Conservation (phyloP, 495 filamentous ascomycete genomes). For the Mytilinidion resinicola region DNA sequence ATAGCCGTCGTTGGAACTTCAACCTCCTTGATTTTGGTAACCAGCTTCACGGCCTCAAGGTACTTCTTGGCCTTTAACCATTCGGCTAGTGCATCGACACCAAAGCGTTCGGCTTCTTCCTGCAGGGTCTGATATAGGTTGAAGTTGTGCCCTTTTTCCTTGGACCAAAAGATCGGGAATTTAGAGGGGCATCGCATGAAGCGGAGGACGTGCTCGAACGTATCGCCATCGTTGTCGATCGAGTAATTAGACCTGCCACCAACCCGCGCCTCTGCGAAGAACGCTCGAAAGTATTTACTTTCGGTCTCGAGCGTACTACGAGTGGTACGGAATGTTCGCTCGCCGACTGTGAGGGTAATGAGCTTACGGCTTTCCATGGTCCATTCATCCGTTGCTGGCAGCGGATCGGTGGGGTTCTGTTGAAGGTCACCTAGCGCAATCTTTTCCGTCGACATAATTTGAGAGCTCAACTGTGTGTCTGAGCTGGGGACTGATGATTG, state of each 20-base stretch:
- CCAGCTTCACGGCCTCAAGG: too few relatives aligned
- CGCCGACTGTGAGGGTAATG: conserved; percentile 1
- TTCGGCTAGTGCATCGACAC: conserved; percentile 24
- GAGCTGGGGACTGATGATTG: too few relatives aligned
- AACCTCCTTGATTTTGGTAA: too few relatives aligned
- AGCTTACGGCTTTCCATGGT: not conserved
- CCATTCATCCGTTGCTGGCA: too few relatives aligned
- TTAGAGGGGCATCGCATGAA: conserved; percentile 34
- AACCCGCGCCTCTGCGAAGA: not conserved
- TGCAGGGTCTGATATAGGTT: conserved; percentile 32
- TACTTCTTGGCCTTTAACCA: conserved; percentile 19
- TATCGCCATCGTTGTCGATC: conserved; percentile 38
- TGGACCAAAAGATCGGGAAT: conserved; percentile 39
- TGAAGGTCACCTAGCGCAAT: too few relatives aligned
- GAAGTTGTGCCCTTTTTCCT: conserved; percentile 33
- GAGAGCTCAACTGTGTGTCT: too few relatives aligned
- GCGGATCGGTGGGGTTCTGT: too few relatives aligned
- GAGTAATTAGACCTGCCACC: conserved; percentile 26
- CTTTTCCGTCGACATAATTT: too few relatives aligned
- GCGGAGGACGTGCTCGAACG: conserved; percentile 40
- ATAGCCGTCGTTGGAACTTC: too few relatives aligned
- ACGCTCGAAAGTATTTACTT: not conserved
- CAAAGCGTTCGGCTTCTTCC: conserved; percentile 36
- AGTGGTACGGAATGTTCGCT: conserved; percentile 1
- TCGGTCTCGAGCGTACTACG: not conserved